A percentile compares a stretch with the other conserved stretches of the same genome.
Conservation (phyloP, 2,329 filamentous ascomycete genomes). For the Epichloe scottii region DNA sequence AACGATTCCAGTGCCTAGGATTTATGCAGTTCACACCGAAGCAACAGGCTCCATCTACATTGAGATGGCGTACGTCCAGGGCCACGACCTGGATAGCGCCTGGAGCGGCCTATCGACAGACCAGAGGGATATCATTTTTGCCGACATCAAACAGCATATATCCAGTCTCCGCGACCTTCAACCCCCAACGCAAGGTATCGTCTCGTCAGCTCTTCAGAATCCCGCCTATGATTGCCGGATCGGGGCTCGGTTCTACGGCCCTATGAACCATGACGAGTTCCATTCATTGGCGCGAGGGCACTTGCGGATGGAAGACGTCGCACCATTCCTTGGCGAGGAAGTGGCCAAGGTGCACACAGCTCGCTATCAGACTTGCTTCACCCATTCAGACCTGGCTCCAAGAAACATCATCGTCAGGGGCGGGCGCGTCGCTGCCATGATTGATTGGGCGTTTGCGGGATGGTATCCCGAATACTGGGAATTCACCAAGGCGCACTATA, state of each 20-base stretch:
- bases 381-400: constrained; percentile 15
- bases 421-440: constrained; percentile 15
- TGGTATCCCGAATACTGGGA: constrained; percentile 24
- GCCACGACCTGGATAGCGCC: constrained; percentile 9
- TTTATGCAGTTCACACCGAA: constrained; percentile 14
- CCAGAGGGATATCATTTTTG: constrained; percentile 10
- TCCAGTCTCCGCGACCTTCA: constrained; percentile 13
- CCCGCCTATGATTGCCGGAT: constrained; percentile 14
- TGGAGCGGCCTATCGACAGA: constrained; percentile 12
- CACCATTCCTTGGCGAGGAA: constrained; percentile 12
- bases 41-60: constrained; percentile 11
- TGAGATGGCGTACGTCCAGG: constrained; percentile 16
- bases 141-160: constrained; percentile 14
- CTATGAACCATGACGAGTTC: constrained; percentile 14
- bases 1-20: constrained; percentile 15
- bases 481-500: constrained; percentile 15
- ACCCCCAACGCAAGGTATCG: constrained; percentile 11
- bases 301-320: constrained; percentile 13
- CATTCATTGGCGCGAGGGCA: constrained; percentile 13
- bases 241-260: constrained; percentile 14
- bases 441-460: constrained; percentile 22
- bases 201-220: constrained; percentile 16
- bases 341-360: constrained; percentile 12
- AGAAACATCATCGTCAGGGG: constrained; percentile 17
- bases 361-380: constrained; percentile 13